A percentile compares a stretch with the other conserved stretches of the same genome.
Evolutionary conservation across 2,329 filamentous ascomycete genomes (phyloP).

Genomic region (Penicillium decumbens): DNA sequence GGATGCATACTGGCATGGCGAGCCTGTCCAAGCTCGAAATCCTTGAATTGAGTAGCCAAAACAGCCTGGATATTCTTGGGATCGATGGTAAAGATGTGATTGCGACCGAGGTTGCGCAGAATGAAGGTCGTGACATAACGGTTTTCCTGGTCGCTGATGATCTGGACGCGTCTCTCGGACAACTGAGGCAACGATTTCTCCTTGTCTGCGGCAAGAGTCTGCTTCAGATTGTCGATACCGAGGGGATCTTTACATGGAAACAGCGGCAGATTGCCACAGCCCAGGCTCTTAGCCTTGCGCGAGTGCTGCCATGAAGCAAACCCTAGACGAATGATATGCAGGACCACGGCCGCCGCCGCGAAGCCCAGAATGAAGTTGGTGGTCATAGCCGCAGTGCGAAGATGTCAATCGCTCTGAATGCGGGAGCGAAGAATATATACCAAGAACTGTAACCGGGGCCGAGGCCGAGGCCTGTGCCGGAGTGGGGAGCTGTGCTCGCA

Average conservation of each 20-base stretch:
- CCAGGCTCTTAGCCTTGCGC: constrained; percentile 23
- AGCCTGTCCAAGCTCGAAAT: constrained; percentile 74
- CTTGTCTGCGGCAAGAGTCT: constrained; percentile 24
- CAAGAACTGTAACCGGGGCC: neutral
- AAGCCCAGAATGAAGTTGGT: constrained; percentile 22
- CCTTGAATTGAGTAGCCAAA: constrained; percentile 73
- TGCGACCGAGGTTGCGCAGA: constrained; percentile 22
- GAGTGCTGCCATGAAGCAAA: constrained; percentile 25
- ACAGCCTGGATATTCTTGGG: constrained; percentile 73
- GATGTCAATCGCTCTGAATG: neutral
- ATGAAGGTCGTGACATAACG: constrained; percentile 26
- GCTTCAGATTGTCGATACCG: constrained; percentile 24
- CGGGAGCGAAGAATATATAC: neutral
- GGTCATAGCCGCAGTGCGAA: constrained; percentile 11
- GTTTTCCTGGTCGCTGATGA: constrained; percentile 21
- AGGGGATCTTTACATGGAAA: constrained; percentile 28
- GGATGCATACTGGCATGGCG: constrained; percentile 58
- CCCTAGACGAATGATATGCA: constrained; percentile 23
- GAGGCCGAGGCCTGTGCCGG: constrained; percentile 1
- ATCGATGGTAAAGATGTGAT: constrained; percentile 31
- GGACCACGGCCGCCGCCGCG: constrained; percentile 21
- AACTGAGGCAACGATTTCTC: constrained; percentile 22
- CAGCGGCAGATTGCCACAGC: constrained; percentile 22
- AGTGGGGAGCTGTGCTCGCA: constrained; percentile 2
- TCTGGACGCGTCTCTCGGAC: constrained; percentile 16